A percentile compares a stretch with the other conserved stretches of the same genome.
phyloP scores from a whole-genome alignment of 2,329 filamentous ascomycete species.

The Microthyrium microscopicum region DNA sequence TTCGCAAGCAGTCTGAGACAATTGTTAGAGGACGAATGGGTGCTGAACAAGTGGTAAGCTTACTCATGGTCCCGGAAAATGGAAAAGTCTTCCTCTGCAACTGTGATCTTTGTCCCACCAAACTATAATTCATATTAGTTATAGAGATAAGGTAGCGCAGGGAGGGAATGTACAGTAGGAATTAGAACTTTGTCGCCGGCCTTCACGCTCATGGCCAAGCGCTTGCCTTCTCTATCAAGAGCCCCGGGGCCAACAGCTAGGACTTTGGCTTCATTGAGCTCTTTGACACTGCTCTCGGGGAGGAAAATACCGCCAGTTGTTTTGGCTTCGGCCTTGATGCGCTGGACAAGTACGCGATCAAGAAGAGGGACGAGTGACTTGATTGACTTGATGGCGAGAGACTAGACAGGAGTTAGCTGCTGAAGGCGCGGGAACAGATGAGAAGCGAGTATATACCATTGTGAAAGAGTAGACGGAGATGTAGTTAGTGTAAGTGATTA shows the following conservation, averaged over 20 bases:
- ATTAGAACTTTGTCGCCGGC: conserved; percentile 89
- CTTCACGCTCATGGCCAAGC: conserved; percentile 65
- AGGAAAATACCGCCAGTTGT: conserved; percentile 96
- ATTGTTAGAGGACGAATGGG: conserved; percentile 4
- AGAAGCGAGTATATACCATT: too few species aligned
- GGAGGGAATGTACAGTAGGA: conserved; percentile 52
- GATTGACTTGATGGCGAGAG: conserved; percentile 71
- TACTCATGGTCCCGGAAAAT: conserved; percentile 98
- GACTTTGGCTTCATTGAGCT: conserved; percentile 94
- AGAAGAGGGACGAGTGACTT: conserved; percentile 87
- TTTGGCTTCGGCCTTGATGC: conserved; percentile 92
- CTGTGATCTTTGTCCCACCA: conserved; percentile 88
- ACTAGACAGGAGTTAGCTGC: too few species aligned
- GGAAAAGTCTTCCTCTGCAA: conserved; percentile 90
- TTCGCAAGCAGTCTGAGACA: conserved; percentile 77
- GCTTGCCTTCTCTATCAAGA: conserved; percentile 76
- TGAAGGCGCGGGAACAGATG: too few species aligned
- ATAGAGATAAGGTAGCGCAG: neutral
- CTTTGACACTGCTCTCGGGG: conserved; percentile 90
- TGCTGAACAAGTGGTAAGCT: conserved; percentile 25
- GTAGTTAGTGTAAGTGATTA: too few species aligned
- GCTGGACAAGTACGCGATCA: conserved; percentile 96
- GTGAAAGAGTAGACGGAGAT: too few species aligned
- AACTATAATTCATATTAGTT: conserved; percentile 37
- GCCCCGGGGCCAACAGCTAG: conserved; percentile 84